These are phyloP conservation scores for Echinosophora koreensis DNA, from an alignment of 306 rosid species.

Conservation along the genomic window DNA sequence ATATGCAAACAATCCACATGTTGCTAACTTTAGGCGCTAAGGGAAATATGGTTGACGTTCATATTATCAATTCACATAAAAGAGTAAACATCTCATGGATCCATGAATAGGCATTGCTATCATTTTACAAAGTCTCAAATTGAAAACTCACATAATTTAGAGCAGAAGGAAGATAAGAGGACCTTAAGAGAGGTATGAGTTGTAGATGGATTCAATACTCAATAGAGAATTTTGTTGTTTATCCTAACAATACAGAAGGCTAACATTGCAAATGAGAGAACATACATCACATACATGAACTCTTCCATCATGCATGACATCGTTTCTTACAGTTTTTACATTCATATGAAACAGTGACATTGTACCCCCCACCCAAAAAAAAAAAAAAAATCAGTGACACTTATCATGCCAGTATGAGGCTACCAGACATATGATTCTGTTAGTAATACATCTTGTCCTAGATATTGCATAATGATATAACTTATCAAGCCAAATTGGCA, in stretches of 20 bases:
- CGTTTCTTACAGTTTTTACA: constrained; percentile 11
- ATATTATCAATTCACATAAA: neutral
- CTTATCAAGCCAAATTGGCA: constrained; percentile 8
- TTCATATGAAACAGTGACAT: neutral
- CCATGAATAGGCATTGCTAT: neutral
- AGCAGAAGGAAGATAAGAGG: neutral
- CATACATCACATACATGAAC: neutral
- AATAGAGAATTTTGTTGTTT: neutral
- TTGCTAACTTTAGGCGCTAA: neutral
- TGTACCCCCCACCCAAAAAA: neutral
- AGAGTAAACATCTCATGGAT: neutral
- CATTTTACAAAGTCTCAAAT: neutral
- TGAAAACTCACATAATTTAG: neutral
- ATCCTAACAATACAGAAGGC: neutral
- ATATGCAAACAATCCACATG: neutral
- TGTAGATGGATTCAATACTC: neutral
- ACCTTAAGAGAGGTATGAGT: neutral
- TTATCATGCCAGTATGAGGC: constrained; percentile 3
- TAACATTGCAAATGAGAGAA: neutral
- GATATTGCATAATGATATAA: constrained; percentile 6
- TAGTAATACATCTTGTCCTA: neutral
- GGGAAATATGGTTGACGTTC: neutral
- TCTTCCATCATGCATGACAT: neutral
- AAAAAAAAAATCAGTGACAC: neutral
- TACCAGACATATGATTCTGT: neutral